Conservation (phyloP, 768 basidiomycete genomes). For the Leccinum olivaceopallidum region DNA sequence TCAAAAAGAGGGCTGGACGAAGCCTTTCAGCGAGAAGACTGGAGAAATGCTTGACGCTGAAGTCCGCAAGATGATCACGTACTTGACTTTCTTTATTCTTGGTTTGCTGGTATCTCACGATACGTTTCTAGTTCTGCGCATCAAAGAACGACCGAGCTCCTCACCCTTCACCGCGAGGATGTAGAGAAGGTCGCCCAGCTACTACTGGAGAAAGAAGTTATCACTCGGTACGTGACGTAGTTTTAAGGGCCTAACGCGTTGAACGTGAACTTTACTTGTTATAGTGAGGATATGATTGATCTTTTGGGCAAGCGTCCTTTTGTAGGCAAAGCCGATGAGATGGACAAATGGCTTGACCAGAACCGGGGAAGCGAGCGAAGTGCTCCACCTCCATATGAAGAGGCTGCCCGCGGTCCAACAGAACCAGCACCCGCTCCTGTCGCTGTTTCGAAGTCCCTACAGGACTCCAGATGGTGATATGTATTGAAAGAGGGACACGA, state of each 20-base stretch:
- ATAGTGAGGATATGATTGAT: constrained; percentile 84
- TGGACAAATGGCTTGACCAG: constrained; percentile 97
- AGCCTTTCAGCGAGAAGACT: constrained; percentile 98
- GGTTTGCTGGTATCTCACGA: constrained; percentile 9
- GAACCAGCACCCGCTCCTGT: constrained; percentile 42
- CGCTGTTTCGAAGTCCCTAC: constrained; percentile 43
- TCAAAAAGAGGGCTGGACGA: constrained; percentile 86
- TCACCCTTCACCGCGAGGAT: constrained; percentile 79
- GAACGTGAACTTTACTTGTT: constrained; percentile 4
- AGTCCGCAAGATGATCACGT: constrained; percentile 96
- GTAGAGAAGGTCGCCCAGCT: constrained; percentile 93
- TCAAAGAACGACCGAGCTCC: constrained; percentile 74
- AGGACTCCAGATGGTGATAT: constrained; percentile 26
- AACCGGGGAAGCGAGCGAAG: constrained; percentile 59
- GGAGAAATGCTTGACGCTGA: constrained; percentile 89
- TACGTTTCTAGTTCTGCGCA: constrained; percentile 61
- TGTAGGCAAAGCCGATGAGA: constrained; percentile 76
- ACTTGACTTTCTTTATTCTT: constrained; percentile 26
- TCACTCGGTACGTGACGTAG: constrained; percentile 68
- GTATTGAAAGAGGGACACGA: constrained; percentile 5
- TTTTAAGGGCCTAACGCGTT: background rate
- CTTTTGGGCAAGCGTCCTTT: constrained; percentile 85
- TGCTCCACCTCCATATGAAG: constrained; percentile 66
- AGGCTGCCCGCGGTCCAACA: constrained; percentile 37
- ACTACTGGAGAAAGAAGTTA: constrained; percentile 92